Conservation (phyloP, 2,329 filamentous ascomycete species). For the Ophiostoma quercus region DNA sequence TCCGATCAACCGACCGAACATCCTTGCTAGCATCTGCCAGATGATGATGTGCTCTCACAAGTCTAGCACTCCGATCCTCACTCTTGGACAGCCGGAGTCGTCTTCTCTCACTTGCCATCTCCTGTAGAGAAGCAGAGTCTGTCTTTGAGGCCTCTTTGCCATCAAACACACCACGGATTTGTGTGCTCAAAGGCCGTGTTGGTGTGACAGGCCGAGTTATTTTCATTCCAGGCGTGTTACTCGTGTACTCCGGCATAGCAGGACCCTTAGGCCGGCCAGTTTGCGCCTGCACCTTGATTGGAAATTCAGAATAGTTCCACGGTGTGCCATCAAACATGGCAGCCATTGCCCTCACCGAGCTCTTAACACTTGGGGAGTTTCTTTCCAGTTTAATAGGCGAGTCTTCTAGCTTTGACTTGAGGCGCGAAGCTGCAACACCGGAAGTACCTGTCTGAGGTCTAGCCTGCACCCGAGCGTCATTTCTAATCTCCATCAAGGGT, state of each 20-base stretch:
- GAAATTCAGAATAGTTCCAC: conserved; percentile 9
- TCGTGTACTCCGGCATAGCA: conserved; percentile 30
- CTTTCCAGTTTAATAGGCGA: conserved; percentile 28
- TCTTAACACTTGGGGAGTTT: conserved; percentile 19
- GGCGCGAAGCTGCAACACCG: neutral
- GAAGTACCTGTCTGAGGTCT: neutral
- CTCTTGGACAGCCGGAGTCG: conserved; percentile 22
- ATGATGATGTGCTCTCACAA: neutral
- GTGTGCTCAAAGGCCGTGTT: neutral
- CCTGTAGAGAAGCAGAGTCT: neutral
- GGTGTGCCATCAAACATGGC: conserved; percentile 45
- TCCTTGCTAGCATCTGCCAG: neutral
- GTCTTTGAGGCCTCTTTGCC: neutral
- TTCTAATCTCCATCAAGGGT: neutral
- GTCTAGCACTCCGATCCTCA: conserved; percentile 13
- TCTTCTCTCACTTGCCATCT: conserved; percentile 15
- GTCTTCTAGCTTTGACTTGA: neutral
- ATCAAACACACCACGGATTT: neutral
- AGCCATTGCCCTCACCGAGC: conserved; percentile 46
- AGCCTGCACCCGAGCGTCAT: conserved; percentile 8
- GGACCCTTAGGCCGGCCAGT: conserved; percentile 23
- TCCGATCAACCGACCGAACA: neutral
- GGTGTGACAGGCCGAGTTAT: neutral
- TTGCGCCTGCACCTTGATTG: neutral
- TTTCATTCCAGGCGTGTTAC: conserved; percentile 27